phyloP scores from a whole-genome alignment of 2,329 filamentous ascomycete species.

The Fusarium nygamai region DNA sequence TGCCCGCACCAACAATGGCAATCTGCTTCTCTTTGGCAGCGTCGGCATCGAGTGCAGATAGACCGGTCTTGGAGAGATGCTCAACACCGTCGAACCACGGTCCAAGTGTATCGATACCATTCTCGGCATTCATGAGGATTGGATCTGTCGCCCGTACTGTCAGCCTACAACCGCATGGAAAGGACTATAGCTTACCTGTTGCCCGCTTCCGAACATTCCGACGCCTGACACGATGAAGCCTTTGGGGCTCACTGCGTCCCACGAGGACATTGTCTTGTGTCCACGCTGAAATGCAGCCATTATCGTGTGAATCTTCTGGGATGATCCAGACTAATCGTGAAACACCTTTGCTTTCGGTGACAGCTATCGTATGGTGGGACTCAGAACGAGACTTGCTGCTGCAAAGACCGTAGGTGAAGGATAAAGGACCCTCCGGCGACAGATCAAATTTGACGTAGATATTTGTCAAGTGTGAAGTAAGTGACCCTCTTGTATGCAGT shows the following conservation, averaged over 20 bases:
- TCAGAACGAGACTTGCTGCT: neutral
- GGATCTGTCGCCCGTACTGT: accelerated
- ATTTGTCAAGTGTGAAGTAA: constrained; percentile 9
- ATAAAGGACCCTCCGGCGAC: neutral
- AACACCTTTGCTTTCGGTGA: neutral
- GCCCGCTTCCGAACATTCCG: neutral
- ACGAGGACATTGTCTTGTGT: neutral
- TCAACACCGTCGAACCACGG: constrained; percentile 7
- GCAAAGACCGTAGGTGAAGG: constrained; percentile 2
- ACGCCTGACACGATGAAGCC: neutral
- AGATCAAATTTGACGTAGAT: neutral
- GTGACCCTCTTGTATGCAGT: neutral
- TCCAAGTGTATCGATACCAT: neutral
- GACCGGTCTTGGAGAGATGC: neutral
- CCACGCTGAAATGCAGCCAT: constrained; percentile 2
- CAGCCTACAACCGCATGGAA: accelerated
- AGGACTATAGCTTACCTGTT: neutral
- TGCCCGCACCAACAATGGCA: neutral
- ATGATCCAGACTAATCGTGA: constrained; percentile 9
- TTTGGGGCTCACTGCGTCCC: neutral
- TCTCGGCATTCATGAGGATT: neutral
- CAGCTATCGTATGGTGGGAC: constrained; percentile 5
- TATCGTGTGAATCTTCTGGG: neutral
- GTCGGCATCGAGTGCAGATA: neutral
- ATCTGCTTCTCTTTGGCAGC: constrained; percentile 3